Evolutionary conservation across 78 protist species (phyloP), one percentile per base, ranked within the genome.

Genomic region (Dictyostelium capitatum): DNA sequence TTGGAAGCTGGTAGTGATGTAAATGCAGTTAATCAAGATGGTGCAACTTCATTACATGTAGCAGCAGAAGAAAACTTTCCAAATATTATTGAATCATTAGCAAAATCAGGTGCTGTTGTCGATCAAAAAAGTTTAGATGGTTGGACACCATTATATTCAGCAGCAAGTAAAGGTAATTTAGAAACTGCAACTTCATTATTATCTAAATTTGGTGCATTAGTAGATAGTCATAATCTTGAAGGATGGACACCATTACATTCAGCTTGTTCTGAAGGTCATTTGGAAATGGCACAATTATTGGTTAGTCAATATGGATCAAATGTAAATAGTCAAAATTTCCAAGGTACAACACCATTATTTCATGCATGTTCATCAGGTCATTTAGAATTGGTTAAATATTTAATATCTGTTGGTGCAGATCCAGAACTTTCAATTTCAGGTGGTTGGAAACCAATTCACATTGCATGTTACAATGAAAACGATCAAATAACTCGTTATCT

Each of bases 171-270:
- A 64, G 95, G 95, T 17, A 90, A 90, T 43, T 14, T 77, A 17
- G 91, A 90, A n/a, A 82, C 95, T 23, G 95, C 90, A 1, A 15
- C 43, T 0, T 75, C 83, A 10, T 57, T 90, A 5, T 9, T 90
- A 1, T 43, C 43, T 3, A 57, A 50, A 14, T 37, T 37, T 37
- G 85, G 89, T 48, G 95, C 95, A 6, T 3, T 23, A 1, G 95
- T 90, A 4, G 87, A 81, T 74, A 19, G 54, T 2, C 57, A 48
- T 15, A 90, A 90, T 79, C 59, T 82, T 17, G 90, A 90, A 8
- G 95, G 95, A 4, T 90, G 89, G 91, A 90, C 95, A n/a, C 91
- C 95, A 30, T 53, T 90, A 20, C 95, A 90, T 47, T 80, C 90
- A 6, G 95, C 95, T 2, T 78, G 82, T n/a, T 75, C 95, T 0